phyloP scores from a whole-genome alignment of 495 filamentous ascomycete species.

The Alectoria sarmentosa region DNA sequence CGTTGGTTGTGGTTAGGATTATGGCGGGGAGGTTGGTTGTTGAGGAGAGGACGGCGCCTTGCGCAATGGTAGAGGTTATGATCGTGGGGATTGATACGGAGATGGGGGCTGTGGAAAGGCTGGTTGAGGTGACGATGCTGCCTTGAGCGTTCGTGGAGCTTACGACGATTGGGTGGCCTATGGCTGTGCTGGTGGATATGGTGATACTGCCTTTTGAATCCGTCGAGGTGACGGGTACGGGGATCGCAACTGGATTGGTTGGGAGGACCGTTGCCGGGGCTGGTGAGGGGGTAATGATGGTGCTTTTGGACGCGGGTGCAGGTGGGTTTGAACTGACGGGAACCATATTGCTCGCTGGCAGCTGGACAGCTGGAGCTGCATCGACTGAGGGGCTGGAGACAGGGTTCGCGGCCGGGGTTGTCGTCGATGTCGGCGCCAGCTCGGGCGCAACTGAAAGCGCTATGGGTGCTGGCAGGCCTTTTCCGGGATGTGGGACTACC shows the following conservation, averaged over 20 bases:
- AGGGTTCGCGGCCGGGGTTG: background rate
- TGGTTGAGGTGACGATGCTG: background rate
- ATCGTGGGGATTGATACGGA: background rate
- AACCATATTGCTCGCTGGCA: background rate
- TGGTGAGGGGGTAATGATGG: background rate
- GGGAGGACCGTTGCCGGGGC: background rate
- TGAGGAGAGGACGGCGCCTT: constrained; percentile 10
- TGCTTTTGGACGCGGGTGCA: background rate
- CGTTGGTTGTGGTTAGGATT: constrained; percentile 10
- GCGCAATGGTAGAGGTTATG: constrained; percentile 3
- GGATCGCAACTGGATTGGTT: background rate
- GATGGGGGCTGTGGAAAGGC: constrained; percentile 1
- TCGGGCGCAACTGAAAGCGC: background rate
- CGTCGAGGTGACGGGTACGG: constrained; percentile 6
- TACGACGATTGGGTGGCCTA: constrained; percentile 2
- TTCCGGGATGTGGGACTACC: background rate
- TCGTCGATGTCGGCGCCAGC: background rate
- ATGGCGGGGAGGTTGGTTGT: constrained; percentile 11
- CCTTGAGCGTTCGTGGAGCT: constrained; percentile 8
- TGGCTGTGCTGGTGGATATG: constrained; percentile 1
- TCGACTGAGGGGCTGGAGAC: too few species aligned
- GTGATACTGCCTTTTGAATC: constrained; percentile 8
- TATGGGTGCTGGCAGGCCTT: background rate
- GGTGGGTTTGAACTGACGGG: background rate
- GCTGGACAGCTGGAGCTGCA: background rate